Percentiles rank a stretch among this genome's conserved stretches.
Conservation (phyloP, 1,284 basidiomycete species). For the Trichosporon sp. region DNA sequence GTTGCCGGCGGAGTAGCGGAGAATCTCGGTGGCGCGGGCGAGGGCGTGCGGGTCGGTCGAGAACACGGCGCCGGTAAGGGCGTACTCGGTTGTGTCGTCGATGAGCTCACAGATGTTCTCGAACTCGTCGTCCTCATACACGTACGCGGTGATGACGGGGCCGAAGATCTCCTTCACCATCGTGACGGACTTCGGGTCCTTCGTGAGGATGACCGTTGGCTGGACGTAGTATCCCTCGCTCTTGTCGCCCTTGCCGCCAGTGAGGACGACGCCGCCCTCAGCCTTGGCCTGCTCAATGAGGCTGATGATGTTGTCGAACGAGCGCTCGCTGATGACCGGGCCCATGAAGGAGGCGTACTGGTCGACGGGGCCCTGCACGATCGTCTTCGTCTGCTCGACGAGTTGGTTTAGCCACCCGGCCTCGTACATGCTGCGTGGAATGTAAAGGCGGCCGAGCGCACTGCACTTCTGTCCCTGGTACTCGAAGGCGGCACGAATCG, state of each 20-base stretch:
- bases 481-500: slow-evolving; percentile 86
- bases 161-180: slow-evolving; percentile 97
- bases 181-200: slow-evolving; percentile 83
- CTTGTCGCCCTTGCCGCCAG: slow-evolving; percentile 77
- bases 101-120: slow-evolving; percentile 82
- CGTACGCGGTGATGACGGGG: slow-evolving; percentile 87
- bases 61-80: slow-evolving; percentile 88
- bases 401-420: slow-evolving; percentile 80
- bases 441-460: slow-evolving; percentile 85
- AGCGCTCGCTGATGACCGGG: slow-evolving; percentile 80
- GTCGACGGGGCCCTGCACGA: slow-evolving; percentile 73
- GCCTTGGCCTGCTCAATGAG: slow-evolving; percentile 87
- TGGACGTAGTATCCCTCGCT: slow-evolving; percentile 90
- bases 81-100: slow-evolving; percentile 83
- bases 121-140: slow-evolving; percentile 78
- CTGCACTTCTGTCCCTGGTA: slow-evolving; percentile 98
- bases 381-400: slow-evolving; percentile 68
- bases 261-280: slow-evolving; percentile 79
- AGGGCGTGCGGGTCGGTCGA: slow-evolving; percentile 71
- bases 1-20: slow-evolving; percentile 70
- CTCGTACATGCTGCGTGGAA: slow-evolving; percentile 80
- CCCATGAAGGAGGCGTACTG: slow-evolving; percentile 89
- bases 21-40: slow-evolving; percentile 66
- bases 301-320: slow-evolving; percentile 81
- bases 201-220: slow-evolving; percentile 90